Base-by-base conservation (phyloP, 352 stramenopile genomes). In the Pythium angustatum region DNA sequence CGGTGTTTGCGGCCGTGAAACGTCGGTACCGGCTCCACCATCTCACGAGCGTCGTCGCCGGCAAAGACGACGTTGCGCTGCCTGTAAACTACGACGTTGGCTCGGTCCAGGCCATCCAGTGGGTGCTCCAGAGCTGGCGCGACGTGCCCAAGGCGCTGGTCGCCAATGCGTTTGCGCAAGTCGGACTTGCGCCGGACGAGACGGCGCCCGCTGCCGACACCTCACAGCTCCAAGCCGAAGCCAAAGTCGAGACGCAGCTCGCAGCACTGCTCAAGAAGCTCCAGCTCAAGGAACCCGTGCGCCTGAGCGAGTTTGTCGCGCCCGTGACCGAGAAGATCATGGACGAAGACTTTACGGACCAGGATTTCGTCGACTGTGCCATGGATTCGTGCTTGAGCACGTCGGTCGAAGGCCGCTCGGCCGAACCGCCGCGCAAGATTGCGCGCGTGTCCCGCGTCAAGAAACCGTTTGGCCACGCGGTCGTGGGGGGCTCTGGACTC, bases 341-440 rank as follows among this genome's bases (percentile, higher is more conserved):
- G 21, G 80, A 91, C 26, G 79, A 88, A 58, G 73, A 86, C 50
- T 65, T 90, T 21, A 75, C 69, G 7, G 73, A 88, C 53, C 78
- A 87, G 31, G 79, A 91, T 54, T 91, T 90, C 69, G 80, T 85
- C 10, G 77, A 91, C 45, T 80, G 77, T 0, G 80, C 78, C 2
- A 47, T 90, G 34, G 72, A 88, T 44, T 66, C 69, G 1, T 68
- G 73, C 24, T 67, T 88, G 38, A 66, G 79, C 3, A 70, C 73
- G 14, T 62, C 63, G 5, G 75, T 89, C 34, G 28, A 60, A 55
- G 68, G 79, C 5, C 75, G 66, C 10, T 62, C 56, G 12, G 26
- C 71, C 57, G 58, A 84, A 60, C 66, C 48, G 21, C 49, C 27
- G 43, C 77, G 58, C 24, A 68, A 72, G 43, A 64, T 68, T 21